phyloP scores from a whole-genome alignment of 192 early-diverging fungal species.

The Backusella westeae region DNA sequence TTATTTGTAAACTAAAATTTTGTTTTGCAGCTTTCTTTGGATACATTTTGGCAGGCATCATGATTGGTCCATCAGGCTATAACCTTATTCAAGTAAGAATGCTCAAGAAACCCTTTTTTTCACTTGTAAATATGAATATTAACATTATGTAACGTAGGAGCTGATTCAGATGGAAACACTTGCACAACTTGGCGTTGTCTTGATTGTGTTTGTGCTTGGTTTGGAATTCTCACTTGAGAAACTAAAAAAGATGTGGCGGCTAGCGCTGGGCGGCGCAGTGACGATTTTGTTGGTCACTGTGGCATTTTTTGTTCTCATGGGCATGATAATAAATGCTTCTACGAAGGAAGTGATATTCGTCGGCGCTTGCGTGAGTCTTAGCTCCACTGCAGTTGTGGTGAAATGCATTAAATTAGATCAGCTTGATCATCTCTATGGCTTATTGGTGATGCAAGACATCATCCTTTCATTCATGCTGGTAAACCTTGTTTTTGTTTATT shows the following conservation, averaged over 20 bases:
- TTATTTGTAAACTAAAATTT: conserved; percentile 11
- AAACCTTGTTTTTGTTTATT: conserved; percentile 25
- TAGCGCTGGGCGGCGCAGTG: conserved; percentile 45
- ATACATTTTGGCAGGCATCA: conserved; percentile 50
- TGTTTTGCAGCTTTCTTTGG: conserved; percentile 51
- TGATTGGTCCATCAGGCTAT: conserved; percentile 44
- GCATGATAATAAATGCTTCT: conserved; percentile 32
- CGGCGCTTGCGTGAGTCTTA: conserved; percentile 49
- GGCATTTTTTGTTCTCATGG: conserved; percentile 32
- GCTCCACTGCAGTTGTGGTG: conserved; percentile 52
- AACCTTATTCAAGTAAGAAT: conserved; percentile 46
- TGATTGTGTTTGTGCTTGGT: conserved; percentile 59
- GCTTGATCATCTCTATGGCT: conserved; percentile 51
- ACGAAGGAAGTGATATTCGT: conserved; percentile 48
- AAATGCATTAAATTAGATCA: conserved; percentile 41
- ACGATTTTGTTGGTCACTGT: conserved; percentile 44
- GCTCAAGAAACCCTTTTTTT: not conserved
- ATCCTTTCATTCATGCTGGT: conserved; percentile 55
- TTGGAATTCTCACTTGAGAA: conserved; percentile 59
- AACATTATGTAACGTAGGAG: conserved; percentile 15
- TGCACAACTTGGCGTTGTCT: conserved; percentile 51
- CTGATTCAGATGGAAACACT: conserved; percentile 54
- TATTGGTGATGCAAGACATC: conserved; percentile 57
- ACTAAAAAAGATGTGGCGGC: conserved; percentile 45
- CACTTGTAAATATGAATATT: not conserved